These are phyloP conservation scores for Ophiosphaerella herpotricha DNA, from an alignment of 2,329 filamentous ascomycete species.

Conservation along the genomic window DNA sequence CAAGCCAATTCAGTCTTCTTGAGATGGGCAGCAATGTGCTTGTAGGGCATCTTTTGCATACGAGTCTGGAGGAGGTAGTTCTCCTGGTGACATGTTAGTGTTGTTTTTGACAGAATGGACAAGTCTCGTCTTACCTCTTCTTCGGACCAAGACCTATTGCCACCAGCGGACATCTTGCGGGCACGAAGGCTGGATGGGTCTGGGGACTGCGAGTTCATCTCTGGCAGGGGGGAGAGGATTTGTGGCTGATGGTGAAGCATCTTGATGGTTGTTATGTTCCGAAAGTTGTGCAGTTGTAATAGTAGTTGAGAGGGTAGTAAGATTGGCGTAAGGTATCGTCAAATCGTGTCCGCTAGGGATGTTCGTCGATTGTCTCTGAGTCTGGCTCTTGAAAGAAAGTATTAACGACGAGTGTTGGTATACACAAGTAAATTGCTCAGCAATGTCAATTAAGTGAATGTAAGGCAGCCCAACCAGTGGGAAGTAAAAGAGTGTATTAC, in stretches of 20 bases:
- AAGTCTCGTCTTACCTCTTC: slow-evolving; percentile 68
- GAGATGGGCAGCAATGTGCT: slow-evolving; percentile 82
- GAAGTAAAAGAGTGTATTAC: slow-evolving; percentile 55
- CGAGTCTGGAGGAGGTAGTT: slow-evolving; percentile 82
- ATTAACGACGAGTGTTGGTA: slow-evolving; percentile 39
- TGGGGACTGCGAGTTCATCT: slow-evolving; percentile 39
- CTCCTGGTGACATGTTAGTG: slow-evolving; percentile 60
- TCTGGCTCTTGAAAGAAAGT: slow-evolving; percentile 45
- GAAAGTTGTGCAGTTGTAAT: slow-evolving; percentile 26
- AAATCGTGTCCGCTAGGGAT: slow-evolving; percentile 31
- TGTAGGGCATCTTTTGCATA: slow-evolving; percentile 87
- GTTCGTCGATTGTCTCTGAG: slow-evolving; percentile 55
- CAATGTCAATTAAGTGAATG: slow-evolving; percentile 55
- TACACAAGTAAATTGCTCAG: slow-evolving; percentile 46
- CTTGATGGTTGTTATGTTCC: slow-evolving; percentile 10
- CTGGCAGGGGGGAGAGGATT: slow-evolving; percentile 44
- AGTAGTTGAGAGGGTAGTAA: slow-evolving; percentile 22
- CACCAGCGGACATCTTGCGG: slow-evolving; percentile 71
- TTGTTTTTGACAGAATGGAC: background rate
- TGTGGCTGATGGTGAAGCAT: slow-evolving; percentile 48
- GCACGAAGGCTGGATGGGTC: slow-evolving; percentile 62
- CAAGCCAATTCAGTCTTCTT: slow-evolving; percentile 89
- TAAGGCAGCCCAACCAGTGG: slow-evolving; percentile 61
- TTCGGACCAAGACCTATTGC: slow-evolving; percentile 82
- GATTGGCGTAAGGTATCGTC: slow-evolving; percentile 13